These are phyloP conservation scores for Kluyveromyces siamensis DNA, from an alignment of 805 yeast genomes.

Conservation along the genomic window DNA sequence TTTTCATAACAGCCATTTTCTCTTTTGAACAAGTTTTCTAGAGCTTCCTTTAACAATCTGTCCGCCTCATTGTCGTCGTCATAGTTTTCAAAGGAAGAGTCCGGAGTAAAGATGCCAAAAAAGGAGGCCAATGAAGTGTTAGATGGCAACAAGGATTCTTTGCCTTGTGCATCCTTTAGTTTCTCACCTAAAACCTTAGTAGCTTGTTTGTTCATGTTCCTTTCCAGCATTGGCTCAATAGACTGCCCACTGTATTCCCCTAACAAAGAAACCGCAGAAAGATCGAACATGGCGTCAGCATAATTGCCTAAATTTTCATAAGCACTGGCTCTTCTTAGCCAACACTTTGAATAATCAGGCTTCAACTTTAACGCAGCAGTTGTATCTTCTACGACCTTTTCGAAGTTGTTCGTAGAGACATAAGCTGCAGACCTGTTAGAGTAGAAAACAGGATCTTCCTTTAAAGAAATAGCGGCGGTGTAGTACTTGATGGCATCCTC, in stretches of 20 bases:
- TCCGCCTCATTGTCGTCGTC: slow-evolving; percentile 54
- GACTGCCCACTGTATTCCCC: slow-evolving; percentile 76
- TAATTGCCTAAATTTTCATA: slow-evolving; percentile 72
- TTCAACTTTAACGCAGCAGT: slow-evolving; percentile 76
- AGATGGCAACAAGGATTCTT: slow-evolving; percentile 53
- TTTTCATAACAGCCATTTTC: slow-evolving; percentile 30
- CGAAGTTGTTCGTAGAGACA: slow-evolving; percentile 69
- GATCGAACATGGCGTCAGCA: slow-evolving; percentile 83
- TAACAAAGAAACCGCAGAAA: slow-evolving; percentile 77
- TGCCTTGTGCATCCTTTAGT: slow-evolving; percentile 33
- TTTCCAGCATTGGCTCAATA: slow-evolving; percentile 74
- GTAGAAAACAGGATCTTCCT: slow-evolving; percentile 79
- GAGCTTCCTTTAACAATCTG: slow-evolving; percentile 54
- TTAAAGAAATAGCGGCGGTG: slow-evolving; percentile 64
- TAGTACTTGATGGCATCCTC: slow-evolving; percentile 74
- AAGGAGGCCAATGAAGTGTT: slow-evolving; percentile 78
- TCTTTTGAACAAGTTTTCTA: slow-evolving; percentile 43
- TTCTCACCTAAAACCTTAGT: slow-evolving; percentile 57
- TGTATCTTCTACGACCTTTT: slow-evolving; percentile 82
- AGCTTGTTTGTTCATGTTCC: slow-evolving; percentile 78
- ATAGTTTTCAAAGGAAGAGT: slow-evolving; percentile 39
- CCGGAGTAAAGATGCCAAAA: slow-evolving; percentile 71
- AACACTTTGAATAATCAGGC: slow-evolving; percentile 87
- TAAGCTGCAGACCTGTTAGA: slow-evolving; percentile 96
- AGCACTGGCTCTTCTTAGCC: slow-evolving; percentile 88